Evolutionary conservation across 2,329 filamentous ascomycete genomes (phyloP).

Genomic region (Rutstroemia sp.): DNA sequence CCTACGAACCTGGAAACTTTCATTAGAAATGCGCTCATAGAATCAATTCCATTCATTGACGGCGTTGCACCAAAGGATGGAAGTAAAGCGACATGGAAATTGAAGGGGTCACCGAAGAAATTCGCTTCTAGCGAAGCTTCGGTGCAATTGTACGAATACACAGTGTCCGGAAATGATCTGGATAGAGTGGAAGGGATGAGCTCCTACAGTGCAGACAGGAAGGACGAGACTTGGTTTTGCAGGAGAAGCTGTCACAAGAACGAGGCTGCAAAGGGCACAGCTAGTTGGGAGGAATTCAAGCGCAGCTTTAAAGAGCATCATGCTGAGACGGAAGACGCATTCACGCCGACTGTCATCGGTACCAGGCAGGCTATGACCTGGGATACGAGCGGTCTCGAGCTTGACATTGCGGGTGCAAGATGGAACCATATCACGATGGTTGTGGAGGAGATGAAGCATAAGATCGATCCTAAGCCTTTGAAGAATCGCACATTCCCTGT

Average conservation of each 20-base stretch:
- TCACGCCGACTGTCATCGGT: conserved; percentile 49
- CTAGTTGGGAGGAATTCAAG: conserved; percentile 57
- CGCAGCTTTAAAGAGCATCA: conserved; percentile 51
- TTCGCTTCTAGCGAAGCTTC: conserved; percentile 42
- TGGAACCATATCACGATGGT: conserved; percentile 43
- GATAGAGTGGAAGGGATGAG: conserved; percentile 30
- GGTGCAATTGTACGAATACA: conserved; percentile 47
- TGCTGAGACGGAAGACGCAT: conserved; percentile 47
- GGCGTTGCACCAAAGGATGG: conserved; percentile 39
- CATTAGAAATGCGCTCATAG: conserved; percentile 45
- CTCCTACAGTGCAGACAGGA: conserved; percentile 25
- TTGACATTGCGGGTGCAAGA: conserved; percentile 30
- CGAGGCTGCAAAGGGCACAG: conserved; percentile 42
- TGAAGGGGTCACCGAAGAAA: conserved; percentile 39
- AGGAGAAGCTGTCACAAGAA: conserved; percentile 56
- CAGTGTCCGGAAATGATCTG: conserved; percentile 39
- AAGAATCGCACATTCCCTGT: conserved; percentile 60
- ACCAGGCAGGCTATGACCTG: conserved; percentile 36
- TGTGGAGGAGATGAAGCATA: conserved; percentile 60
- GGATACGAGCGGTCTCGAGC: conserved; percentile 37
- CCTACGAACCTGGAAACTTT: conserved; percentile 38
- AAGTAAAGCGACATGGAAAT: conserved; percentile 39
- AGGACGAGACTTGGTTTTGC: conserved; percentile 54
- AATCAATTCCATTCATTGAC: conserved; percentile 52
- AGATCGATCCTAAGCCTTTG: conserved; percentile 49